phyloP scores from a whole-genome alignment of 2,329 filamentous ascomycete genomes.

The Aspergillus pseudoglaucus region DNA sequence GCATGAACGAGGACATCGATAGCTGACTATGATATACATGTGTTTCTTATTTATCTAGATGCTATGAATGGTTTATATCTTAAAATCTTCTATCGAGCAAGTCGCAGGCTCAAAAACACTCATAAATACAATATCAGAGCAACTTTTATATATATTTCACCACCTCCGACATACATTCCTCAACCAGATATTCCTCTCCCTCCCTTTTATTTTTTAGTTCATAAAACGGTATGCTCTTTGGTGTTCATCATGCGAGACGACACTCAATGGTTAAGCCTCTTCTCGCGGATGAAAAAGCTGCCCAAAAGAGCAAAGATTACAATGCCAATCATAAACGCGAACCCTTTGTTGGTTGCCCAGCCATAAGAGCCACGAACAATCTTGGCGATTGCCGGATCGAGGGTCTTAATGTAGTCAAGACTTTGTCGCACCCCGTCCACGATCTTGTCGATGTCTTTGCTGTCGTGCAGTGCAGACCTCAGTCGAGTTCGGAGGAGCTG shows the following conservation, averaged over 20 bases:
- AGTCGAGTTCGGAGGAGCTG: constrained; percentile 57
- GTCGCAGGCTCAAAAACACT: no score
- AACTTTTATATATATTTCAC: no score
- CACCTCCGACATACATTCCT: no score
- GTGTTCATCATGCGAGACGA: background rate
- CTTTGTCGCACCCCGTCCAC: constrained; percentile 64
- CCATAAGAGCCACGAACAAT: constrained; percentile 64
- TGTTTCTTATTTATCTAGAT: no score
- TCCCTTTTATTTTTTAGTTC: no score
- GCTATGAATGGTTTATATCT: no score
- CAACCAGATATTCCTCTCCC: no score
- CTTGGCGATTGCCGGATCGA: constrained; percentile 54
- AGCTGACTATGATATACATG: background rate
- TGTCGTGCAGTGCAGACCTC: constrained; percentile 46
- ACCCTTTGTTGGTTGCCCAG: constrained; percentile 46
- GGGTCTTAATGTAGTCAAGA: constrained; percentile 59
- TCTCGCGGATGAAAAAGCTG: constrained; percentile 52
- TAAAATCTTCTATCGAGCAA: no score
- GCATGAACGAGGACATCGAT: background rate
- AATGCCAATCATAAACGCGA: constrained; percentile 46
- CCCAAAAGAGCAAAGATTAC: constrained; percentile 44
- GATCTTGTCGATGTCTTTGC: constrained; percentile 57
- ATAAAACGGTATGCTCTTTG: background rate
- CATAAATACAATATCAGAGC: no score
- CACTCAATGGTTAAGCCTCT: constrained; percentile 39